Percentiles rank a stretch among this genome's conserved stretches.
These are phyloP conservation scores for Globisporangium viniferum DNA, from an alignment of 352 stramenopile genomes.

Conservation along the genomic window DNA sequence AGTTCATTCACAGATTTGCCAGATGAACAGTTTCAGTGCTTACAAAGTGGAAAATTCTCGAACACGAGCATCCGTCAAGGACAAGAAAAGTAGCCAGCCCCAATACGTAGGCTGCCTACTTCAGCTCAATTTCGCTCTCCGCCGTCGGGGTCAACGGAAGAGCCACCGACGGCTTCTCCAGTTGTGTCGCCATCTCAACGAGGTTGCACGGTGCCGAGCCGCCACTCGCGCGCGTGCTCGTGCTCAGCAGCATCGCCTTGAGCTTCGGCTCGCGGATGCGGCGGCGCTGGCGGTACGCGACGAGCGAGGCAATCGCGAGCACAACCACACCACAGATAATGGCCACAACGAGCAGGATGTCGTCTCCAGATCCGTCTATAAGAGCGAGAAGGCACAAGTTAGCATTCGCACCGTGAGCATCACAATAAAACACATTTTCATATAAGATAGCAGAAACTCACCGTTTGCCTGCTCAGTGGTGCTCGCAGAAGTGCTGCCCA, in stretches of 20 bases:
- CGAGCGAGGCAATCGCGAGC: not conserved
- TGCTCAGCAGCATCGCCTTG: not conserved
- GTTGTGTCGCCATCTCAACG: not conserved
- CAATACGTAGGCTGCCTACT: not conserved
- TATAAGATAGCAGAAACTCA: too few species aligned
- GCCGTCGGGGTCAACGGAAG: not conserved
- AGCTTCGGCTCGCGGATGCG: not conserved
- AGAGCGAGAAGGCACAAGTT: too few species aligned
- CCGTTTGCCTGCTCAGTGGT: too few species aligned
- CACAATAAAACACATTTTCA: too few species aligned
- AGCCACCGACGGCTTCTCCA: not conserved
- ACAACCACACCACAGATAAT: not conserved
- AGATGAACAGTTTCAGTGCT: too few species aligned
- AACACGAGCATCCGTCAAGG: too few species aligned
- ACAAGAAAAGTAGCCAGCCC: too few species aligned
- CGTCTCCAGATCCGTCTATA: not conserved
- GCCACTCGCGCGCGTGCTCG: not conserved
- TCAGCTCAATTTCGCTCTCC: not conserved
- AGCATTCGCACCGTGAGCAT: too few species aligned
- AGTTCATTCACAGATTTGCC: too few species aligned
- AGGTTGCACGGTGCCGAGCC: not conserved
- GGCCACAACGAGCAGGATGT: not conserved
- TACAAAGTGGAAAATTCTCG: too few species aligned
- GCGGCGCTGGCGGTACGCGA: not conserved
- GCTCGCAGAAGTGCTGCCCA: not conserved